Evolutionary conservation across 2,329 filamentous ascomycete species (phyloP), one percentile per base, ranked within the genome.

Genomic region (Aspergillus candidus): DNA sequence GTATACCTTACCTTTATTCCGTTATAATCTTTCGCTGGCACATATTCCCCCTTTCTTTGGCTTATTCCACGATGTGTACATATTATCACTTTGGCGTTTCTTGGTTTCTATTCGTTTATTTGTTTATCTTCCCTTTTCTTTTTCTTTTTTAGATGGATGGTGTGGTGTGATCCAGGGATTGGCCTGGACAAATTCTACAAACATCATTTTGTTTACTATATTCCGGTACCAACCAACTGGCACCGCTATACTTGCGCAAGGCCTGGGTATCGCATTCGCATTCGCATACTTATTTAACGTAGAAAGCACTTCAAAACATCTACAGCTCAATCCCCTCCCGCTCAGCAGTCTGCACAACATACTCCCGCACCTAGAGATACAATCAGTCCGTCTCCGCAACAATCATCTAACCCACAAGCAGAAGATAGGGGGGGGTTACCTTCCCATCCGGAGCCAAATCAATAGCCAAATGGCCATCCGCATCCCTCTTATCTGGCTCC

Each of bases 401-500:
- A 32, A 11, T 11, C 32, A 18, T n/a, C 15, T 14, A 36, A 15
- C 13, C 11, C 22, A 18, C 29, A 35, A 42, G 22, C 6, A 2
- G 13, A 30, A 36, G 31, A 8, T 27, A 39, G 29, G 43, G 35
- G 29, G 42, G 32, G 13, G 7, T 51, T 66, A 90, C 87, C 72
- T 91, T 91, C 44, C 76, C 79, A 69, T 96, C 90, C 1, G 93
- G 93, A 10, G 88, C 88, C 44, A 95, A 70, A 51, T 94, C 84
- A 46, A 97, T 75, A 6, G 93, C 80, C 43, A 88, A 59, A 51
- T 72, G 74, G 1, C 85, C 90, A 49, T 87, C 82, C 4, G 56
- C 65, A 59, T 91, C 88, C 66, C 78, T 83, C 70, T 88, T 89
- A 51, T 86, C 83, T 11, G 77, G 77, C 60, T 94, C 89, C 0